Conservation (phyloP, 163 green algal genomes). For the Trebouxiophyceae sp. region DNA sequence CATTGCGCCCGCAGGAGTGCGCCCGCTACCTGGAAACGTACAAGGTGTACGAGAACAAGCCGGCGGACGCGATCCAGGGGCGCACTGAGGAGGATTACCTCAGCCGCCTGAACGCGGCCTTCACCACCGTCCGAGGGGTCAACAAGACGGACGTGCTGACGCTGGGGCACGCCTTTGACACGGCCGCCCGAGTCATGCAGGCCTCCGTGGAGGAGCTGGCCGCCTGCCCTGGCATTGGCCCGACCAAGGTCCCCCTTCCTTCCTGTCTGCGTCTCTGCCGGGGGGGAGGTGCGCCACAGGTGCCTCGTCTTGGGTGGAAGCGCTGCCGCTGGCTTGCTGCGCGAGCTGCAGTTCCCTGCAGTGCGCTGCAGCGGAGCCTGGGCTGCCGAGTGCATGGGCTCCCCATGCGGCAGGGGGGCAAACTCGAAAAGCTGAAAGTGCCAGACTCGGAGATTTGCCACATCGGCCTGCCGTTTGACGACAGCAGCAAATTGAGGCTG, state of each 20-base stretch:
- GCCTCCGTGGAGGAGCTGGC: conserved; percentile 48
- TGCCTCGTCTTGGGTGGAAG: too few relatives aligned
- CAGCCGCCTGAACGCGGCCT: conserved; percentile 51
- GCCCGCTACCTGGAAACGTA: conserved; percentile 90
- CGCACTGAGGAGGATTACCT: conserved; percentile 62
- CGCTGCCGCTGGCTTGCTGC: too few relatives aligned
- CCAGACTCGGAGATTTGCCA: too few relatives aligned
- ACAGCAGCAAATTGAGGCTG: neutral
- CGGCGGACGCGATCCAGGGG: conserved; percentile 60
- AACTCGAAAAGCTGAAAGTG: too few relatives aligned
- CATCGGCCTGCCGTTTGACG: too few relatives aligned
- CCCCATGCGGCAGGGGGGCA: too few relatives aligned
- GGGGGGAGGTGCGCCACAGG: too few relatives aligned
- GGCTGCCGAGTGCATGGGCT: too few relatives aligned
- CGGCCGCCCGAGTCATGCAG: conserved; percentile 17
- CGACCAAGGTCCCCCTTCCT: conserved; percentile 59
- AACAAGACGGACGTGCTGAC: conserved; percentile 85
- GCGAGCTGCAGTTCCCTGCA: too few relatives aligned
- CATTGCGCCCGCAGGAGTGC: conserved; percentile 82
- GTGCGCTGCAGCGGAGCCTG: too few relatives aligned
- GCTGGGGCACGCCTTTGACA: conserved; percentile 43
- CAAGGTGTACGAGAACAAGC: conserved; percentile 91
- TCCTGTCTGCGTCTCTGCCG: too few relatives aligned
- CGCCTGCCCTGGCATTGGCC: conserved; percentile 68
- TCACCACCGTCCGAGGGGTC: conserved; percentile 76